These are phyloP conservation scores for Xylona heveae DNA, from an alignment of 495 filamentous ascomycete genomes.

Conservation along the genomic window DNA sequence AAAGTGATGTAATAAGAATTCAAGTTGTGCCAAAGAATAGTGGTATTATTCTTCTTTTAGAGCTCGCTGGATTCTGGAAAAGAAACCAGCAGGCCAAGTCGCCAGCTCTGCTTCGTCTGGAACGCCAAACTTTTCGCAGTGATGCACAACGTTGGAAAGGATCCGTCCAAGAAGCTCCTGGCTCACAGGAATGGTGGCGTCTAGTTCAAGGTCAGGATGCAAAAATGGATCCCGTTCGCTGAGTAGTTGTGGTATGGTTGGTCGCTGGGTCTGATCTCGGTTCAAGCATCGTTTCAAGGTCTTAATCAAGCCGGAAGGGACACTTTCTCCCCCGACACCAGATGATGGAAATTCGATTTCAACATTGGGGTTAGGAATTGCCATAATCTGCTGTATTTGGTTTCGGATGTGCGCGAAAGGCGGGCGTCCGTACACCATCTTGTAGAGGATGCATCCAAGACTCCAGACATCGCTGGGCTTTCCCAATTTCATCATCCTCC, in stretches of 20 bases:
- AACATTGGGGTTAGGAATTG: slow-evolving; percentile 77
- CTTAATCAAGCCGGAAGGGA: slow-evolving; percentile 46
- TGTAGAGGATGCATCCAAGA: slow-evolving; percentile 87
- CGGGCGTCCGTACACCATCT: slow-evolving; percentile 86
- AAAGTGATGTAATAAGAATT: slow-evolving; percentile 1
- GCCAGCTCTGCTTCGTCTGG: slow-evolving; percentile 51
- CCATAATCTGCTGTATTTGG: slow-evolving; percentile 50
- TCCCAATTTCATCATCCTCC: slow-evolving; percentile 75
- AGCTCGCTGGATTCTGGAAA: slow-evolving; percentile 38
- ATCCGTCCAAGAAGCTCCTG: slow-evolving; percentile 60
- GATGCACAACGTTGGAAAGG: slow-evolving; percentile 51
- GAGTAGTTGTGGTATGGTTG: slow-evolving; percentile 59
- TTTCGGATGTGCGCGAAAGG: slow-evolving; percentile 84
- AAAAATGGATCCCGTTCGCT: slow-evolving; percentile 54
- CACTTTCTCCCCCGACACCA: slow-evolving; percentile 48
- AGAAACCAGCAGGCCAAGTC: slow-evolving; percentile 47
- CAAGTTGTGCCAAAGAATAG: not conserved
- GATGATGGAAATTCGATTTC: slow-evolving; percentile 58
- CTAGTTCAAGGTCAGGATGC: slow-evolving; percentile 44
- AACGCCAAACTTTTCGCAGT: slow-evolving; percentile 42
- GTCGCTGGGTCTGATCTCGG: slow-evolving; percentile 54
- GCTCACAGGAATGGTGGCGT: slow-evolving; percentile 47
- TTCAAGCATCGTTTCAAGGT: slow-evolving; percentile 65
- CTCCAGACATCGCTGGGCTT: slow-evolving; percentile 94
- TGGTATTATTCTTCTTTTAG: slow-evolving; percentile 27